Conservation (phyloP, 2,329 filamentous ascomycete genomes). For the Tolypocladium amazonense region DNA sequence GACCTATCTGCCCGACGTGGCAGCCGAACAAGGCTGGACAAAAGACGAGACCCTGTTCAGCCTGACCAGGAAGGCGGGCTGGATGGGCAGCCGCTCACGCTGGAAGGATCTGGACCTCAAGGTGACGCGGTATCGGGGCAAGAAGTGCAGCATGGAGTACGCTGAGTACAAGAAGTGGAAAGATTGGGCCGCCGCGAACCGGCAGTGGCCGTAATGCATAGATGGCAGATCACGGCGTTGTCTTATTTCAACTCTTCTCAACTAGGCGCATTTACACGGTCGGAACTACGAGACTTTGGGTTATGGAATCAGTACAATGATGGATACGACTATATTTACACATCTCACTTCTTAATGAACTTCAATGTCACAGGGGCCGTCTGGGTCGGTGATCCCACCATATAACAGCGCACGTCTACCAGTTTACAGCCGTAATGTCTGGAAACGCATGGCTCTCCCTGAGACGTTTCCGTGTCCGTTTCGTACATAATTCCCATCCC, state of each 20-base stretch:
- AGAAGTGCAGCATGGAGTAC: constrained; percentile 62
- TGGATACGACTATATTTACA: not conserved
- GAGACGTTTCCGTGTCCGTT: not conserved
- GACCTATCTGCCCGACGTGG: constrained; percentile 89
- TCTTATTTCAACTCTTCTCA: not conserved
- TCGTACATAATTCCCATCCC: not conserved
- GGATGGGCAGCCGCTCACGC: constrained; percentile 66
- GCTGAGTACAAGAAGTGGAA: constrained; percentile 71
- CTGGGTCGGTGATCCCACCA: not conserved
- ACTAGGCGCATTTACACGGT: not conserved
- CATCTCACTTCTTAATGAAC: not conserved
- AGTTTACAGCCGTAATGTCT: not conserved
- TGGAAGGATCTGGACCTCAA: constrained; percentile 75
- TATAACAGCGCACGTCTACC: not conserved
- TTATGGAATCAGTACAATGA: not conserved
- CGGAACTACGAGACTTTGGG: too few species aligned
- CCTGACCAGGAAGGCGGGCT: constrained; percentile 90
- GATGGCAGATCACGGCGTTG: not conserved
- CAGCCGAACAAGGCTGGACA: constrained; percentile 85
- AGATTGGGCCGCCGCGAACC: constrained; percentile 48
- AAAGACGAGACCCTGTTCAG: constrained; percentile 86
- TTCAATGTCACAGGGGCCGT: not conserved
- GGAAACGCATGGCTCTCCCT: not conserved
- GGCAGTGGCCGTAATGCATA: constrained; percentile 8
- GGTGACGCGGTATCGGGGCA: constrained; percentile 78